Percentiles rank a stretch among this genome's conserved stretches.
phyloP scores from a whole-genome alignment of 345 rosid genomes.

The Gossypium bickii region DNA sequence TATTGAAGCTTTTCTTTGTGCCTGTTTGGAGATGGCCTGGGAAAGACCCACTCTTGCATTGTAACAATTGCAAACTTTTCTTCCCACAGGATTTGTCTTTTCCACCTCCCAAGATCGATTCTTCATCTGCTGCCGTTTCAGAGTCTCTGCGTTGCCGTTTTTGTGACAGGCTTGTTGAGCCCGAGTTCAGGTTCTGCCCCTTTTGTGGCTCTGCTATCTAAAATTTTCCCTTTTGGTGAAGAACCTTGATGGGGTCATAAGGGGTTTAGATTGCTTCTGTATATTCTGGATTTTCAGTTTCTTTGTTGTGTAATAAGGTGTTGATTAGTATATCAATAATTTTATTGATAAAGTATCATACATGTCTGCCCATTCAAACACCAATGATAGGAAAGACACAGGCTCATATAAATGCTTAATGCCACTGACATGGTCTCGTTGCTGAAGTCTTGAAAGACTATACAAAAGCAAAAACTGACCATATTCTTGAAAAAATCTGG shows the following conservation, averaged over 20 bases:
- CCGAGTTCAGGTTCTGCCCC: conserved; percentile 80
- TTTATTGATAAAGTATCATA: not conserved
- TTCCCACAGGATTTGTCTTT: conserved; percentile 45
- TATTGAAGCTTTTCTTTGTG: conserved; percentile 73
- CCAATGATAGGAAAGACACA: not conserved
- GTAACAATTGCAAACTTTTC: conserved; percentile 56
- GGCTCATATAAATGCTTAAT: not conserved
- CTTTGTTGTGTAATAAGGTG: not conserved
- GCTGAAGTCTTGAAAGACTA: not conserved
- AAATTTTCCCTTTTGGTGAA: conserved; percentile 1
- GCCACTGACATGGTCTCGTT: not conserved
- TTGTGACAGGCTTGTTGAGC: conserved; percentile 52
- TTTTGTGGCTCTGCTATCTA: conserved; percentile 66
- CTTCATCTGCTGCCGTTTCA: conserved; percentile 16
- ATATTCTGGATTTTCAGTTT: not conserved
- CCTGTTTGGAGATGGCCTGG: conserved; percentile 91
- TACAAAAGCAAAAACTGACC: not conserved
- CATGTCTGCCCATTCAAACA: not conserved
- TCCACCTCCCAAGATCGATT: conserved; percentile 14
- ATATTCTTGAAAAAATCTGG: not conserved
- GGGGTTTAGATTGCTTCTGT: not conserved
- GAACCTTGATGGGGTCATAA: not conserved
- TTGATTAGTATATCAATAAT: not conserved
- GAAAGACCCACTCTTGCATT: conserved; percentile 51
- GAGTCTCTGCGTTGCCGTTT: conserved; percentile 48